Conservation (phyloP, 176 grass and related monocot species). For the Paspalum notatum region DNA sequence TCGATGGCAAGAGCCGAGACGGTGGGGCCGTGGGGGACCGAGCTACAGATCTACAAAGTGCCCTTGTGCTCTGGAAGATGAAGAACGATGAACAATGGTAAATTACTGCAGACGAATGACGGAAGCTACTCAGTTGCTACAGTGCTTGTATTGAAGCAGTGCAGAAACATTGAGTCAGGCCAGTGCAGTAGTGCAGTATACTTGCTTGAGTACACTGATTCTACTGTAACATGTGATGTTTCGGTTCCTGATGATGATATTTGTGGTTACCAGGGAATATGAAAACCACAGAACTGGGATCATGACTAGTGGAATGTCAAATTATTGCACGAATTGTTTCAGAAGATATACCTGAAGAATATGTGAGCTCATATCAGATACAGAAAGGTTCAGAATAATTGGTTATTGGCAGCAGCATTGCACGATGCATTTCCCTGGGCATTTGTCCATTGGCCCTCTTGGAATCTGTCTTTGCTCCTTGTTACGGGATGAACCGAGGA, state of each 20-base stretch:
- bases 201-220: not conserved
- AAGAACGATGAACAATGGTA: not conserved
- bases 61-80: constrained; percentile 1
- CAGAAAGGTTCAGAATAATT: not conserved
- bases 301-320: not conserved
- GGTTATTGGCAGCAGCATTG: not conserved
- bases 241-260: not conserved
- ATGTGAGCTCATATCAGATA: not conserved
- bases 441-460: not conserved
- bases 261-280: not conserved
- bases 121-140: not conserved
- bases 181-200: constrained; percentile 17
- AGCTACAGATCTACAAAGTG: not conserved
- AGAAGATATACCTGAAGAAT: not conserved
- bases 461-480: not conserved
- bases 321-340: not conserved
- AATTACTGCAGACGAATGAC: not conserved
- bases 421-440: not conserved
- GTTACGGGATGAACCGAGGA: not conserved
- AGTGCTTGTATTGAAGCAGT: constrained; percentile 6
- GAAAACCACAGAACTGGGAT: not conserved
- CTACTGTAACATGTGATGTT: not conserved
- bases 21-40: not conserved
- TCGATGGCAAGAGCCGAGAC: not conserved
- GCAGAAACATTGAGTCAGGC: not conserved